Conservation (phyloP, 768 basidiomycete genomes). For the Austroboletus eburneus region DNA sequence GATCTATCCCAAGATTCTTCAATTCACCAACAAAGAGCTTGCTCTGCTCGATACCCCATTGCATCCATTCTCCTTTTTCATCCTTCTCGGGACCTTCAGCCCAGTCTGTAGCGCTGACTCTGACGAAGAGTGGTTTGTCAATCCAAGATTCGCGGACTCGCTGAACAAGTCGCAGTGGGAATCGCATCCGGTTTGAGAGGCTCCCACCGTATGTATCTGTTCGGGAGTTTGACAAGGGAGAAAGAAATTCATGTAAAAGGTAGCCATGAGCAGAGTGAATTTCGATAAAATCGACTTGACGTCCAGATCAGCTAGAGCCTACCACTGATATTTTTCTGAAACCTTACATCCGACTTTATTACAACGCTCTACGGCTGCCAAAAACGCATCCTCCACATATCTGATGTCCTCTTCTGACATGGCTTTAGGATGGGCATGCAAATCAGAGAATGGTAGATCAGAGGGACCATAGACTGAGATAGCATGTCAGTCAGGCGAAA, state of each 20-base stretch:
- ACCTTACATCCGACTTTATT: conserved; percentile 59
- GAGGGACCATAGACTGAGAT: conserved; percentile 59
- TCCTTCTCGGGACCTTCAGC: conserved; percentile 52
- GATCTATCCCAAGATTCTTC: conserved; percentile 60
- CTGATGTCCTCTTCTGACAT: conserved; percentile 54
- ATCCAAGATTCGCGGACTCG: conserved; percentile 53
- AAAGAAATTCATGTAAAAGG: conserved; percentile 63
- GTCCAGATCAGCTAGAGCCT: conserved; percentile 7
- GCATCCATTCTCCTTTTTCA: conserved; percentile 50
- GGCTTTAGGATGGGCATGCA: conserved; percentile 53
- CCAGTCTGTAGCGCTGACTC: conserved; percentile 68
- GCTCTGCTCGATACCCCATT: conserved; percentile 80
- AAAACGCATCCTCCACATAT: conserved; percentile 57
- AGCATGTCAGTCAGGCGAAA: neutral
- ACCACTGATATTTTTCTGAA: neutral
- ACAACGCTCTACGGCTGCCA: conserved; percentile 48
- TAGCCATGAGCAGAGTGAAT: conserved; percentile 67
- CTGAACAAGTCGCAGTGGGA: conserved; percentile 54
- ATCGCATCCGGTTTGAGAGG: conserved; percentile 69
- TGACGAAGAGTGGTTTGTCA: conserved; percentile 66
- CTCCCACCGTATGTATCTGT: conserved; percentile 70
- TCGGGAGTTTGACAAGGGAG: conserved; percentile 70
- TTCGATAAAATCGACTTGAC: conserved; percentile 66
- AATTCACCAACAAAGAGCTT: conserved; percentile 53
- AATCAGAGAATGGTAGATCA: conserved; percentile 47